Base-by-base conservation (phyloP, 2,329 filamentous ascomycete species). In the Hymenoscyphus scutula region DNA sequence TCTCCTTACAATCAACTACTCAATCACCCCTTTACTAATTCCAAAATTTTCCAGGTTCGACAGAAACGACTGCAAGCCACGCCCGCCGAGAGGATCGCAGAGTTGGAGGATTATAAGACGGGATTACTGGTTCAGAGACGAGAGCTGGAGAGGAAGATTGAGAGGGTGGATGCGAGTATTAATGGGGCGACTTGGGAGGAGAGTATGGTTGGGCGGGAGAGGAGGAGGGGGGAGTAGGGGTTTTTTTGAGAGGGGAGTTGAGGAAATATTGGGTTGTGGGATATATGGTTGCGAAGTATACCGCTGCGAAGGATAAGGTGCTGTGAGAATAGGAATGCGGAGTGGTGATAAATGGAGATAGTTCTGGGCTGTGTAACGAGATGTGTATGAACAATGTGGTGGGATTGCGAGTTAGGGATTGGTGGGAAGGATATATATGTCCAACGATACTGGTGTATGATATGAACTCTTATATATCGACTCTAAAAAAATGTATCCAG, bases 121-220 rank as follows among this genome's bases (percentile, higher is more conserved):
- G 78, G 78, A 37, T 73, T 88, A 15, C 71, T 82, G 1, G 70
- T 73, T 6, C 84, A 83, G 70, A 83, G 78, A 71, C 76, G 76
- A 6, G 81, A 80, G 56, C 70, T 88, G 58, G 81, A 87, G 71
- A 78, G 74, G 66, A 87, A 88, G 71, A 80, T 88, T 59, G 76
- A 74, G n/a, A 78, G 81, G 63, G 58, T 84, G 56, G 76, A 81
- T 53, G 73, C 73, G 27, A 78, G 77, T 56, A 73, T 76, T 27
- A 70, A 75, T 57, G 72, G 73, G 23, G 76, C 76, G 34, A 77
- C 74, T 65, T 73, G 75, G 61, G 72, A 74, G 64, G 75, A 78
- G 67, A 74, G 72, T 37, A 64, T 73, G 53, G 68, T 67, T 48
- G 72, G 72, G 67, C 71, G 59, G 71, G 75, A 68, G 70, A 74